These are phyloP conservation scores for Xylariaceae sp. DNA, from an alignment of 2,329 filamentous ascomycete species.

Conservation along the genomic window DNA sequence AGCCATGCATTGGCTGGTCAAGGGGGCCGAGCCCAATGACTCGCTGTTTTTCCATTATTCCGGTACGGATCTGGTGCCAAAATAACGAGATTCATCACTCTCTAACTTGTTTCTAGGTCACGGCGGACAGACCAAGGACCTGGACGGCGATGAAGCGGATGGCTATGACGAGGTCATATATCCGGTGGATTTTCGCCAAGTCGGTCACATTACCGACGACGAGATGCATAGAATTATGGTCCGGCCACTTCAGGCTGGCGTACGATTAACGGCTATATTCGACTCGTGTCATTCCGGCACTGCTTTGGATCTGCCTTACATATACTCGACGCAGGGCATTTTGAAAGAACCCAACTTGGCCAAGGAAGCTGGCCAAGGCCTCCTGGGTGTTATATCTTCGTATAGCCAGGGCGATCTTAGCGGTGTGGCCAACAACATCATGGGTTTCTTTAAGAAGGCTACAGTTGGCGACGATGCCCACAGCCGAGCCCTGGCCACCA, in stretches of 20 bases:
- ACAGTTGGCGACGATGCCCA: slow-evolving; percentile 69
- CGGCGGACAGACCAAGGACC: slow-evolving; percentile 67
- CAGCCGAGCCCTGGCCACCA: slow-evolving; percentile 76
- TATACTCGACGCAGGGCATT: slow-evolving; percentile 74
- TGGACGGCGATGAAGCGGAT: slow-evolving; percentile 71
- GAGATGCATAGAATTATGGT: slow-evolving; percentile 78
- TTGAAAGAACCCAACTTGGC: slow-evolving; percentile 77
- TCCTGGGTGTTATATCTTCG: slow-evolving; percentile 66
- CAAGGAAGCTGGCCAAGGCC: slow-evolving; percentile 69
- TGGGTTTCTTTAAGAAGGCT: slow-evolving; percentile 82
- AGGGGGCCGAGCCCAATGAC: slow-evolving; percentile 86
- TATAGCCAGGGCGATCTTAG: slow-evolving; percentile 81
- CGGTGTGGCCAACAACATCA: slow-evolving; percentile 72
- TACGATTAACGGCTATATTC: slow-evolving; percentile 77
- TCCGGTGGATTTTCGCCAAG: slow-evolving; percentile 63
- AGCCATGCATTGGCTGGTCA: slow-evolving; percentile 97
- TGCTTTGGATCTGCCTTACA: slow-evolving; percentile 69
- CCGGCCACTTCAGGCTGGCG: slow-evolving; percentile 68
- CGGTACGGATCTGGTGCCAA: slow-evolving; percentile 43
- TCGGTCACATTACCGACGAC: slow-evolving; percentile 72
- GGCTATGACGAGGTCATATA: slow-evolving; percentile 76
- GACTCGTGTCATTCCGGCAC: slow-evolving; percentile 78
- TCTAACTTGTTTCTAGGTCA: slow-evolving; percentile 48
- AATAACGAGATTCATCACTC: neutral
- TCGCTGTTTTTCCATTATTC: slow-evolving; percentile 98